Evolutionary conservation across 2,329 filamentous ascomycete genomes (phyloP).

Genomic region (Neocatenulostroma microsporum): DNA sequence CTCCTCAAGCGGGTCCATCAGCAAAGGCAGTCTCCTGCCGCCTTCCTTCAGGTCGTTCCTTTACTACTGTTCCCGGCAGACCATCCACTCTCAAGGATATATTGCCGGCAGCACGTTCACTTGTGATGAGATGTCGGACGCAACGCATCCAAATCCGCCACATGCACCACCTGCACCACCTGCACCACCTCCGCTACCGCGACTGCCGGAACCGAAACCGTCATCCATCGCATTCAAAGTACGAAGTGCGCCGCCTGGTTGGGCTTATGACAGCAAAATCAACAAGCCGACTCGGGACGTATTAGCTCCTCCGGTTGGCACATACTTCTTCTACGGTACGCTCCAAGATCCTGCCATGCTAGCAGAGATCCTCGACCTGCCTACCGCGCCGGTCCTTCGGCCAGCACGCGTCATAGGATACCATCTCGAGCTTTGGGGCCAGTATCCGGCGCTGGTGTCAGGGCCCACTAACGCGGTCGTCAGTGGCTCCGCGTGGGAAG

Average conservation of each 20-base stretch:
- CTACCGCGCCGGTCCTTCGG: slow-evolving; percentile 17
- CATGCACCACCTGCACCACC: too few species aligned
- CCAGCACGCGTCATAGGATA: slow-evolving; percentile 28
- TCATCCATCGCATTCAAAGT: too few species aligned
- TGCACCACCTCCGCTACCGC: too few species aligned
- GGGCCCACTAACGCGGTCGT: slow-evolving; percentile 18
- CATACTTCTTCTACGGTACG: slow-evolving; percentile 36
- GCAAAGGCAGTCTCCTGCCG: too few species aligned
- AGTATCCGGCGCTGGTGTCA: slow-evolving; percentile 36
- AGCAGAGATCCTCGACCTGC: slow-evolving; percentile 25
- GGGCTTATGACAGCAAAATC: slow-evolving; percentile 4
- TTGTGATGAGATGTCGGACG: too few species aligned
- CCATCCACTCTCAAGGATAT: too few species aligned
- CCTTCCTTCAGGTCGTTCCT: too few species aligned
- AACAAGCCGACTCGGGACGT: background rate
- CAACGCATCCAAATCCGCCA: too few species aligned
- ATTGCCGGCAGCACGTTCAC: too few species aligned
- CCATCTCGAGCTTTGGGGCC: slow-evolving; percentile 30
- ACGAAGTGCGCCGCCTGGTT: slow-evolving; percentile 5
- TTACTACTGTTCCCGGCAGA: too few species aligned
- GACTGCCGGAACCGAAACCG: too few species aligned
- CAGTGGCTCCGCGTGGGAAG: slow-evolving; percentile 27
- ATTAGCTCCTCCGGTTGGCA: slow-evolving; percentile 22
- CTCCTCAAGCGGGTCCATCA: too few species aligned
- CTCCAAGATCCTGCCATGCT: slow-evolving; percentile 29